Base-by-base conservation (phyloP, 192 early-diverging fungal genomes). In the Thamnidium elegans region DNA sequence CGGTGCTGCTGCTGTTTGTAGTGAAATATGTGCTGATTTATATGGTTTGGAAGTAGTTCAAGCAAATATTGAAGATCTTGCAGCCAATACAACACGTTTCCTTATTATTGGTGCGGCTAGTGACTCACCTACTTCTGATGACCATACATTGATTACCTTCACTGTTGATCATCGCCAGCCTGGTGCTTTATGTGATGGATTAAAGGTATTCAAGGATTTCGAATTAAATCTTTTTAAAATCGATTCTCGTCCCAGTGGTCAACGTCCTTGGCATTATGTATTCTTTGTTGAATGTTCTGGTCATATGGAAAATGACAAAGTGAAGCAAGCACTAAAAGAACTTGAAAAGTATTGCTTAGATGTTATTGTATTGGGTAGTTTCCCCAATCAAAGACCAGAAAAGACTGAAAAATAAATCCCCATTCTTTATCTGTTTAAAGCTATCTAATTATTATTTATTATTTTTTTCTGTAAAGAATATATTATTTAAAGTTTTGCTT, bases 201-300 rank as follows among this genome's bases (percentile, higher is more conserved):
- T 98, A 30, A 85, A 84, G 20, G 87, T 93, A 44, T 90, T 98
- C 77, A 92, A 92, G 66, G 82, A 87, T 65, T 68, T 87, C 60
- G 71, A 79, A 10, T 78, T 98, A 69, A 95, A 96, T 76, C 74
- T 97, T 51, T 92, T 90, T 26, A 92, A 91, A 43, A 95, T 97
- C 71, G 94, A 97, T 74, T 90, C 93, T 51, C 84, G 93, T 34
- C 96, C 96, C 3, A 89, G 89, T 45, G 76, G 86, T 17, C 73
- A 84, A 61, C 78, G 86, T 32, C 86, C 83, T 63, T 96, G 94
- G 94, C 92, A 97, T 71, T 98, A 95, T 74, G 86, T 91, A 63
- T 98, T 96, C 74, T 94, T 97, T 83, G 83, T 96, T 36, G 94
- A 98, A 70, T 86, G 91, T 58, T 80, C 82, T 32, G 96, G 94